These are phyloP conservation scores for Lactarius hatsudake DNA, from an alignment of 768 basidiomycete genomes.

Conservation along the genomic window DNA sequence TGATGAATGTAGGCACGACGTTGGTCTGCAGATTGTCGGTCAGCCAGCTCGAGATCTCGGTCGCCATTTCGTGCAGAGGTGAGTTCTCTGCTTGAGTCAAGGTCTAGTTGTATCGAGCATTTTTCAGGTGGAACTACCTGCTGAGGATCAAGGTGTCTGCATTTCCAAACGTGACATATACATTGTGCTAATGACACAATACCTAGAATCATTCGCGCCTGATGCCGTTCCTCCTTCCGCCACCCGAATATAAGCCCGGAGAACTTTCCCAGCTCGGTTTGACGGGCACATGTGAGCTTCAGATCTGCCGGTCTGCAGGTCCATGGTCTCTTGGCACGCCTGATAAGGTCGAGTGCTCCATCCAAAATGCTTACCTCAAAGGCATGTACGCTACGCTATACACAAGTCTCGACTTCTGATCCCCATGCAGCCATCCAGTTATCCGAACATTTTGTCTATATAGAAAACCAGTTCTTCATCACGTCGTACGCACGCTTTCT, in stretches of 20 bases:
- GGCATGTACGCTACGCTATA: conserved; percentile 40
- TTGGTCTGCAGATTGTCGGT: conserved; percentile 92
- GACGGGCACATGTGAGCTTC: conserved; percentile 95
- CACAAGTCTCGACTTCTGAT: background rate
- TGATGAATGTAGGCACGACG: conserved; percentile 75
- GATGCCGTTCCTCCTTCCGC: conserved; percentile 93
- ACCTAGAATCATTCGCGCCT: conserved; percentile 80
- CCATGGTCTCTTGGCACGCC: conserved; percentile 96
- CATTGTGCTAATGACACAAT: background rate
- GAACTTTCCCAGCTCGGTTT: conserved; percentile 79
- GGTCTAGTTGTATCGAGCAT: conserved; percentile 8
- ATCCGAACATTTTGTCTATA: conserved; percentile 97
- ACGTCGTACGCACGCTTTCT: conserved; percentile 59
- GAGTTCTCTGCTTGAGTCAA: conserved; percentile 24
- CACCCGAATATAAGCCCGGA: conserved; percentile 82
- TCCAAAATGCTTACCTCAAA: conserved; percentile 92
- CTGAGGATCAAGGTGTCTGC: conserved; percentile 80
- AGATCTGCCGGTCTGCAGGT: conserved; percentile 92
- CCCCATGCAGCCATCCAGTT: conserved; percentile 70
- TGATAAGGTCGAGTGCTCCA: conserved; percentile 81
- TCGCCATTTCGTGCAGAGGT: conserved; percentile 94
- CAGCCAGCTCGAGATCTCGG: conserved; percentile 94
- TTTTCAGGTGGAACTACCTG: conserved; percentile 84
- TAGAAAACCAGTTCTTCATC: conserved; percentile 94
- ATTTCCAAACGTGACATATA: background rate